These are phyloP conservation scores for Trapa bicornis DNA, from an alignment of 345 rosid species.

Conservation along the genomic window DNA sequence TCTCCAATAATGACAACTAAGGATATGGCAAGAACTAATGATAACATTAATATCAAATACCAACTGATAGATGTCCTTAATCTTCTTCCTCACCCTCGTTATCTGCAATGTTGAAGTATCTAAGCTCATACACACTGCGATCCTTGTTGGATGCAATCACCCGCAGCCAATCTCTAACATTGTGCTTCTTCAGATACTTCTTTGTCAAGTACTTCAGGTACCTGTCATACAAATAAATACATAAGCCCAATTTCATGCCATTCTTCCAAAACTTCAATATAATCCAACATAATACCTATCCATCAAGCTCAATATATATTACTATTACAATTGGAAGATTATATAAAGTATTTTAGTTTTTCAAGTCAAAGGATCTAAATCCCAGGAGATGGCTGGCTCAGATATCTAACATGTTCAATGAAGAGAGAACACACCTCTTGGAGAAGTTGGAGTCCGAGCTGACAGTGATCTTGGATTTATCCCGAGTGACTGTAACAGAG, in stretches of 20 bases:
- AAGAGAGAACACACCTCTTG: constrained; percentile 33
- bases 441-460: constrained; percentile 65
- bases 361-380: background rate
- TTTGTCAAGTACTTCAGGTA: constrained; percentile 83
- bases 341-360: background rate
- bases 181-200: constrained; percentile 89
- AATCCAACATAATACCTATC: too few species aligned
- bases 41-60: background rate
- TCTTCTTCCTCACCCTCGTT: constrained; percentile 92
- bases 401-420: too few species aligned
- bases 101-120: constrained; percentile 96
- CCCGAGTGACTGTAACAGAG: constrained; percentile 27
- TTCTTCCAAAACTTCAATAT: too few species aligned
- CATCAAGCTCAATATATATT: too few species aligned
- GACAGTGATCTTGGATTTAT: constrained; percentile 34
- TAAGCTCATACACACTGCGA: constrained; percentile 63
- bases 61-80: constrained; percentile 13
- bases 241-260: too few species aligned
- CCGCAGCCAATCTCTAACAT: constrained; percentile 90
- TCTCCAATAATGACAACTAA: background rate
- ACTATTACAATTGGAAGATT: background rate
- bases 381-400: too few species aligned
- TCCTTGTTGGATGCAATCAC: constrained; percentile 85
- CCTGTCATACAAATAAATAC: constrained; percentile 16
- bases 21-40: background rate